Evolutionary conservation across 352 stramenopile species (phyloP), one percentile per base, ranked within the genome.

Genomic region (Vaucheria bursata): DNA sequence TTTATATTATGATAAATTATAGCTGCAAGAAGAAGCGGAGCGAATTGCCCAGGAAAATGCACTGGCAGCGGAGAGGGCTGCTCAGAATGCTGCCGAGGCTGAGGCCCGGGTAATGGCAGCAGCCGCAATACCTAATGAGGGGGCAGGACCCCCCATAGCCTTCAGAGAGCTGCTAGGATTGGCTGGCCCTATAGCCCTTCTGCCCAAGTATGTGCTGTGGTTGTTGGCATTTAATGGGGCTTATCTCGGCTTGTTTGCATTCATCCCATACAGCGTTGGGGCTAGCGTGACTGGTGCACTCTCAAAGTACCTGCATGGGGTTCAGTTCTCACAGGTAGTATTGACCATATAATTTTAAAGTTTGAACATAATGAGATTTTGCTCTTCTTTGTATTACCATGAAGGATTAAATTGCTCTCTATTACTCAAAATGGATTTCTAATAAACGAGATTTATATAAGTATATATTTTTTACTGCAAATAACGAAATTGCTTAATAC

Each of bases 111-210:
- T n/a, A 2, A 34, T 39, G 38, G 29, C 35, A 33, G 45, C 50
- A 31, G 32, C 1, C 18, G 75, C 8, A 1, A 89, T 87, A 0
- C 34, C 74, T 29, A 77, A 79, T 31, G 45, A 74, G 7, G 40
- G 33, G 7, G 67, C 81, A 18, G 71, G 71, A 0, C 92, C 96
- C 71, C 95, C 96, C 77, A 92, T 98, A 39, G 93, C 94, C 0
- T 89, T 99, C 82, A 94, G 98, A 79, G 94, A 99, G 79, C 85
- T 99, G 0, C 82, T 99, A n/a, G 95, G 95, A 4, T 86, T 98
- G 29, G 91, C 94, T 50, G 95, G 95, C 0, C 94, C 97, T 35
- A 84, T 97, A 45, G 85, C 93, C 65, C 90, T 95, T 33, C 84
- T 98, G 1, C 90, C 98, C 75, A 90, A 94, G 31, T 98, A 99